Percentiles rank a stretch among this genome's conserved stretches.
Evolutionary conservation across 140 eudicot genomes (phyloP).

Genomic region (Oenanthe javanica): DNA sequence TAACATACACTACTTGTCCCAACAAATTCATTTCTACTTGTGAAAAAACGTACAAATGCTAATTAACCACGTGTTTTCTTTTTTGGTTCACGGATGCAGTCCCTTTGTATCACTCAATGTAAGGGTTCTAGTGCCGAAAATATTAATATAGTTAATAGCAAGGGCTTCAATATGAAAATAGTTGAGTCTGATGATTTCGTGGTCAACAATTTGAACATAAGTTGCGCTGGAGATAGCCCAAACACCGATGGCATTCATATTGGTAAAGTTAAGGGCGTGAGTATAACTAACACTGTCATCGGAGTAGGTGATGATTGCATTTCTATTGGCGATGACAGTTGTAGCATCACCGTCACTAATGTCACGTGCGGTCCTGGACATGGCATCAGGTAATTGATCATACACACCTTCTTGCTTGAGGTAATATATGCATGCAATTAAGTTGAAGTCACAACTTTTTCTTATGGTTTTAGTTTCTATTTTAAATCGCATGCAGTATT

Average conservation of each 20-base stretch:
- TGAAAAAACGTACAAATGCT: background rate
- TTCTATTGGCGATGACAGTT: constrained; percentile 31
- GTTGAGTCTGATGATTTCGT: constrained; percentile 12
- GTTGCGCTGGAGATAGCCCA: constrained; percentile 38
- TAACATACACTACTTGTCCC: background rate
- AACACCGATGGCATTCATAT: constrained; percentile 49
- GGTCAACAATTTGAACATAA: constrained; percentile 8
- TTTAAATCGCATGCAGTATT: background rate
- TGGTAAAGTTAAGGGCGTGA: constrained; percentile 12
- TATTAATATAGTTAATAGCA: constrained; percentile 25
- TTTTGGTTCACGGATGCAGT: constrained; percentile 10
- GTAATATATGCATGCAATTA: background rate
- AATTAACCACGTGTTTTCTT: background rate
- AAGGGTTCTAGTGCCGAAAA: background rate
- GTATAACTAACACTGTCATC: constrained; percentile 14
- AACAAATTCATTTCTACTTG: background rate
- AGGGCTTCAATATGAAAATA: constrained; percentile 31
- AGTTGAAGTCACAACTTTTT: background rate
- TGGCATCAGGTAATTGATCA: constrained; percentile 32
- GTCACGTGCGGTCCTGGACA: constrained; percentile 56
- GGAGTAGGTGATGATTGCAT: constrained; percentile 38
- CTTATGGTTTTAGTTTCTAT: background rate
- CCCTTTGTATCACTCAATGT: constrained; percentile 13
- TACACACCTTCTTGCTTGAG: no score
- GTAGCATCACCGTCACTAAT: constrained; percentile 1